These are phyloP conservation scores for Strigomonas galati DNA, from an alignment of 208 protist genomes.

Conservation along the genomic window DNA sequence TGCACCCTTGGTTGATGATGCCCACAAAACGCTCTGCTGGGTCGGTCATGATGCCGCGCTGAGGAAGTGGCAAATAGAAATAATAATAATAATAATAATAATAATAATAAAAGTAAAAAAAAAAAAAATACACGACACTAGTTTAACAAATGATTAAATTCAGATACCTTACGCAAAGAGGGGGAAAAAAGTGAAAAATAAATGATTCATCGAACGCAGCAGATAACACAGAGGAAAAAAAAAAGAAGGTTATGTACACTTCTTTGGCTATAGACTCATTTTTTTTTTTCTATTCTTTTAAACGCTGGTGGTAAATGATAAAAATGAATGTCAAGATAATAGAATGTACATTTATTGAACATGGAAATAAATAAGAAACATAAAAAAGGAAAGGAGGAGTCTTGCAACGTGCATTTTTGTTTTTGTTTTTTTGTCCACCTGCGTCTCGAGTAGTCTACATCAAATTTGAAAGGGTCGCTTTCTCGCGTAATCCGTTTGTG, in stretches of 20 bases:
- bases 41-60: neutral
- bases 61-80: neutral
- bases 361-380: neutral
- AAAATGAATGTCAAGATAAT: neutral
- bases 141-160: neutral
- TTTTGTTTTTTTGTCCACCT: neutral
- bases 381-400: constrained; percentile 13
- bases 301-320: neutral
- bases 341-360: constrained; percentile 2
- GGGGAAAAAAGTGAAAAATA: constrained; percentile 7
- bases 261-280: neutral
- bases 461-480: constrained; percentile 7
- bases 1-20: constrained; percentile 85
- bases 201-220: neutral
- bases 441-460: neutral
- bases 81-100: constrained; percentile 17
- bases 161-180: constrained; percentile 9
- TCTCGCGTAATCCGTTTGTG: neutral
- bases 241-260: constrained; percentile 11
- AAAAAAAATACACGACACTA: constrained; percentile 9
- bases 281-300: constrained; percentile 3
- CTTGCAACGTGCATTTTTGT: neutral
- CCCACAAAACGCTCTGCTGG: constrained; percentile 37
- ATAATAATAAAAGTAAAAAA: too few relatives aligned
- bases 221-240: constrained; percentile 17